Base-by-base conservation (phyloP, 2,329 filamentous ascomycete genomes). In the Ascochyta fabae region DNA sequence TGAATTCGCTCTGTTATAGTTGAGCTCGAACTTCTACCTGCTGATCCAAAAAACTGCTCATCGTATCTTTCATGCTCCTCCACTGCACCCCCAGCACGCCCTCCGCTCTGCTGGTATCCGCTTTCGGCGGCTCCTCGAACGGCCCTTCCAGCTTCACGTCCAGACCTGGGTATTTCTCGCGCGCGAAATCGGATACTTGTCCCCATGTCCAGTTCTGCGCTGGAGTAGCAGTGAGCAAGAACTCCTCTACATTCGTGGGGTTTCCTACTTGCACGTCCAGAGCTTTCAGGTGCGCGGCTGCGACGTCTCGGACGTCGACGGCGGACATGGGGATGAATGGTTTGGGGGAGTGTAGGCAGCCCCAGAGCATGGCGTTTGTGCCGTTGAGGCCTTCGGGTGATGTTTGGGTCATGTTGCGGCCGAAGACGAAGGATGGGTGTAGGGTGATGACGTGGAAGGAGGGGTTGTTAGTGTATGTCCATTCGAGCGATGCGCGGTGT, bases 231-330 rank as follows among this genome's bases (percentile, higher is more conserved):
- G 39, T 26, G 13, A 54, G 24, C n/a, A 48, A 23, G 19, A 54
- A 54, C n/a, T 54, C 45, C 7, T 39, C 51, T 10, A 54, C 51
- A 26, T 48, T 22, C 1, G 12, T 7, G 16, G 5, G 23, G 3
- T 16, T 9, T 5, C n/a, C 22, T 10, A 45, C 31, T 36, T 39
- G 4, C 3, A 54, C 16, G 9, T 45, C 31, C 1, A 61, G 39
- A 16, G 66, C 67, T 31, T 48, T 58, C 9, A 72, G 19, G 33
- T 73, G 70, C 22, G 64, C 65, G 23, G 58, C 40, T 1, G 69
- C 67, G 19, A 71, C 65, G 35, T 73, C 66, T n/a, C 57, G 46
- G 4, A 72, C 63, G 23, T 73, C 63, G 0, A 72, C 61, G 7
- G 53, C 51, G 1, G 43, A n/a, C 7, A 54, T 53, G 3, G 58